Conservation (phyloP, 257 asterid genomes). For the Cynanchum wilfordii region DNA sequence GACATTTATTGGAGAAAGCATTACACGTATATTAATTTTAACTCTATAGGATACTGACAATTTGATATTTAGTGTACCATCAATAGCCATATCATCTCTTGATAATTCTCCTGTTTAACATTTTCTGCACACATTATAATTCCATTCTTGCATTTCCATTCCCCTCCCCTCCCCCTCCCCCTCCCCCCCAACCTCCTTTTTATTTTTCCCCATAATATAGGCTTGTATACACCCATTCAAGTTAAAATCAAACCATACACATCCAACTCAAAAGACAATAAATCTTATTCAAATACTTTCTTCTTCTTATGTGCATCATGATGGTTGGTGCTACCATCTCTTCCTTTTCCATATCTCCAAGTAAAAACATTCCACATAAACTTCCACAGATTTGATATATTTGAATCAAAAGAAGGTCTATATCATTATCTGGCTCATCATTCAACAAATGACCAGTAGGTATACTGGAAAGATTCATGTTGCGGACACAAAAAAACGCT, state of each 20-base stretch:
- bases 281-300: no score
- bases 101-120: not conserved
- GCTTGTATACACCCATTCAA: not conserved
- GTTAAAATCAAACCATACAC: not conserved
- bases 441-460: not conserved
- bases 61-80: not conserved
- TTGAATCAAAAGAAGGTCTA: not conserved
- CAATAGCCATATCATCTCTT: not conserved
- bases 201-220: not conserved
- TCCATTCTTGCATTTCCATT: not conserved
- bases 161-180: no score
- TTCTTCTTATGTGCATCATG: not conserved
- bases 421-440: not conserved
- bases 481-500: not conserved
- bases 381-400: not conserved
- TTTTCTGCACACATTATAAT: not conserved
- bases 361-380: not conserved
- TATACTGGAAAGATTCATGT: not conserved
- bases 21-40: no score
- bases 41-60: not conserved
- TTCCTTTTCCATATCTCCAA: not conserved
- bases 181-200: not conserved
- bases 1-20: not conserved
- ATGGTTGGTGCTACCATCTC: not conserved
- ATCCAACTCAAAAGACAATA: not conserved